Base-by-base conservation (phyloP, 805 yeast species). In the Saturnispora dispora region DNA sequence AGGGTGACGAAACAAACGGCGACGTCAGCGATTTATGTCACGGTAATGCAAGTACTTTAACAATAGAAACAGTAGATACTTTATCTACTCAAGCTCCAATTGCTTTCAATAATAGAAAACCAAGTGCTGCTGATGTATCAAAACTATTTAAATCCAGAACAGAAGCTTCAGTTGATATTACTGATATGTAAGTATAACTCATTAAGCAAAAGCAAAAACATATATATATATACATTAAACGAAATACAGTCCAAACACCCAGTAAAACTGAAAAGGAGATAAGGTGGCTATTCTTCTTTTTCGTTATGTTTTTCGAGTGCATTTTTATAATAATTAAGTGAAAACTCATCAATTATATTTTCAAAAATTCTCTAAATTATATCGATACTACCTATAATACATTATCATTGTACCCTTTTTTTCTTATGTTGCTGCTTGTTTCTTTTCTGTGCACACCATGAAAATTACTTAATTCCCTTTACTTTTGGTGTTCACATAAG, bases 31-130 rank as follows among this genome's bases (percentile, higher is more conserved):
- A 17, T 6, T 11, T 43, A 8, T 28, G 28, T 22, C 48, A 45
- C 36, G 40, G 36, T 13, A 49, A 49, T 44, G 17, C 44, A 5
- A 43, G 47, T 23, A 8, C 30, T 4, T 25, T 49, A 25, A 49
- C 52, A 25, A 20, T 49, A 15, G 48, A 49, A 28, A 49, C 52
- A 17, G 28, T 49, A 10, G 48, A 49, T 22, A 49, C 52, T 15
- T 37, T 49, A 18, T 44, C 52, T 6, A 49, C 52, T 7, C 47
- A 44, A 22, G 36, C 36, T 20, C 52, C 52, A 36, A 23, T 44
- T 27, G 36, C 27, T 30, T 30, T 18, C 9, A 28, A 20, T n/a
- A 25, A 11, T 28, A 40, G 51, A 25, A 42, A 46, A 23, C 36
- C 32, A 22, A 48, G 47, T 22, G 27, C 28, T 2, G 51, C 28